Base-by-base conservation (phyloP, 805 yeast genomes). In the Myxozyma neotropica region DNA sequence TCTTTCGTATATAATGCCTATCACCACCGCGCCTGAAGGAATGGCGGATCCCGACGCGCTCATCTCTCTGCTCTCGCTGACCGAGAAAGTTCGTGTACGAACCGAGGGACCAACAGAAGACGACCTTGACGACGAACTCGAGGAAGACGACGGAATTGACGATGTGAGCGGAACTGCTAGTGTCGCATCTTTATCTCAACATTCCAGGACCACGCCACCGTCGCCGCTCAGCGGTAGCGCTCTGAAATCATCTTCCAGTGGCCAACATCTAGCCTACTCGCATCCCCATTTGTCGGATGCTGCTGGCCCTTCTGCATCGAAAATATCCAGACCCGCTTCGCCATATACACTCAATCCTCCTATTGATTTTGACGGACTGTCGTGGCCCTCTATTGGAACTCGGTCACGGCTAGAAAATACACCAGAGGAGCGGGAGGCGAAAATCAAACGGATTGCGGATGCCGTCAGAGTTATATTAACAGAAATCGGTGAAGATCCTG, bases 301-400 rank as follows among this genome's bases (percentile, higher is more conserved):
- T 4, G 53, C 53, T 23, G 43, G 51, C 26, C n/a, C 48, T 4
- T 44, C 39, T 4, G 19, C 55, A 40, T 17, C 23, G 15, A 76
- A 87, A 58, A 86, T 81, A 66, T 85, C 90, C 2, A 79, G 91
- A 69, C 89, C 90, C 1, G 91, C 92, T 0, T 83, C 91, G 3
- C 96, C 96, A 21, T 87, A 85, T 71, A 88, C 95, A 1, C 73
- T 87, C 54, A 85, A 84, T 64, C 92, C 96, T 0, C 94, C 96
- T 19, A 86, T 91, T 35, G 96, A 90, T 70, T 84, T 81, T 45
- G 96, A 89, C 73, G 97, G 97, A 0, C 80, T 93, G 48, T 89
- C 96, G 45, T 93, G 97, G 96, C 98, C 97, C 17, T 84, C 92
- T 17, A 68, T 79, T 2, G 98, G 98, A 7, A 93, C 99, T 5